Evolutionary conservation across 2,329 filamentous ascomycete genomes (phyloP).

Genomic region (Phoma sp.): DNA sequence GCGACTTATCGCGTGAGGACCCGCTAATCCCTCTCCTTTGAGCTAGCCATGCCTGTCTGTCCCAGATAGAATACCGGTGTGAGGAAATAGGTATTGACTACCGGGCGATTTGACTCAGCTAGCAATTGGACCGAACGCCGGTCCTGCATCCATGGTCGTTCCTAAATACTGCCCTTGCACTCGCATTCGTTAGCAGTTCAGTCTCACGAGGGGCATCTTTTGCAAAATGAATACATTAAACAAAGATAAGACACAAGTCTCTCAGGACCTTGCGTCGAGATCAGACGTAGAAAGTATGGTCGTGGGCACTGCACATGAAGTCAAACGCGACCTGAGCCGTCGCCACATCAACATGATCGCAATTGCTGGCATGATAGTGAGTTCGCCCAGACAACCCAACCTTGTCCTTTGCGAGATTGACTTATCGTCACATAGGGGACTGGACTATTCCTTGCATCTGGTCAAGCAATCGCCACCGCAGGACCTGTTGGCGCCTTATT

Average conservation of each 20-base stretch:
- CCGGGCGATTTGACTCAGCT: background rate
- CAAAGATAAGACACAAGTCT: background rate
- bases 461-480: conserved; percentile 3
- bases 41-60: background rate
- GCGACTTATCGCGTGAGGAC: background rate
- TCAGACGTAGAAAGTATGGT: conserved; percentile 3
- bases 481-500: conserved; percentile 4
- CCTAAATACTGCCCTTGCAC: background rate
- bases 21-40: background rate
- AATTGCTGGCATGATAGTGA: conserved; percentile 19
- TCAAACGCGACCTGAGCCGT: conserved; percentile 15
- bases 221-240: background rate
- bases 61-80: background rate
- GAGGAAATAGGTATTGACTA: background rate
- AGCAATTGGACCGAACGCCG: background rate
- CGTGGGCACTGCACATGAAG: background rate
- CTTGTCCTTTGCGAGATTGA: background rate
- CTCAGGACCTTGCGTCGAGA: background rate
- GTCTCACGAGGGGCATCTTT: no score
- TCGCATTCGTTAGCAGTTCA: no score
- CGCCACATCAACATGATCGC: conserved; percentile 24
- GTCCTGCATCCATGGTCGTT: background rate
- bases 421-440: background rate
- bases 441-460: conserved; percentile 9
- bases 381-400: background rate